Evolutionary conservation across 1,284 basidiomycete species (phyloP).

Genomic region (Marasmius tenuissimus): DNA sequence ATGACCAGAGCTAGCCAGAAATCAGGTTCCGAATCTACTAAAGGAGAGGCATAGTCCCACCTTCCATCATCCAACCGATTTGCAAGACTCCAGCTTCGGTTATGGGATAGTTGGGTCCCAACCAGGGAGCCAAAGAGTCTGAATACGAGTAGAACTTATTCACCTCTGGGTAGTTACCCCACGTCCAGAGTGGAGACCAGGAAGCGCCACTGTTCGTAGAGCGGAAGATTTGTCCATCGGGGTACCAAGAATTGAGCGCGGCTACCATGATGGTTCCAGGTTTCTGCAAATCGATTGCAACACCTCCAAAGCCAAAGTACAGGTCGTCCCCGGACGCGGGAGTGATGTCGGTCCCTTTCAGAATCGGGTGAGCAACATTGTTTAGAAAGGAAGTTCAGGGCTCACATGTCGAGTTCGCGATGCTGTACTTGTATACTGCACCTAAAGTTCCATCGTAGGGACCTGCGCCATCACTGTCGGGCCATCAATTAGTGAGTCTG

Average conservation of each 20-base stretch:
- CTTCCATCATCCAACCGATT: conserved; percentile 37
- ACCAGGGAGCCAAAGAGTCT: conserved; percentile 45
- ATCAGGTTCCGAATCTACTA: background rate
- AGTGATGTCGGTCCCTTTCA: conserved; percentile 51
- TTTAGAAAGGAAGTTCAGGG: background rate
- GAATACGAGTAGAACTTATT: conserved; percentile 44
- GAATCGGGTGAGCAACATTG: background rate
- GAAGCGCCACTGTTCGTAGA: conserved; percentile 51
- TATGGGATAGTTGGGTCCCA: conserved; percentile 36
- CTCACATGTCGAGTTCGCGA: conserved; percentile 47
- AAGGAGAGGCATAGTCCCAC: conserved; percentile 9
- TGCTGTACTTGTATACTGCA: conserved; percentile 50
- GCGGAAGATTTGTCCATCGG: conserved; percentile 68
- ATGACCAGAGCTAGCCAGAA: conserved; percentile 34
- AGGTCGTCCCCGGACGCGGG: conserved; percentile 33
- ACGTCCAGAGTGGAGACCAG: conserved; percentile 55
- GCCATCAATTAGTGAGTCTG: background rate
- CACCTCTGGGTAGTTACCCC: conserved; percentile 46
- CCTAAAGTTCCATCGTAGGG: conserved; percentile 57
- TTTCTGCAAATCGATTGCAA: conserved; percentile 57
- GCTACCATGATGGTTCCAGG: conserved; percentile 70
- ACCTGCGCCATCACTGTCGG: conserved; percentile 40
- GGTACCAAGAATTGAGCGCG: conserved; percentile 61
- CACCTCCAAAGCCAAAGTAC: conserved; percentile 48
- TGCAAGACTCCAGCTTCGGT: conserved; percentile 28